phyloP scores from a whole-genome alignment of 192 early-diverging fungal species.

The Umbelopsis sp. region DNA sequence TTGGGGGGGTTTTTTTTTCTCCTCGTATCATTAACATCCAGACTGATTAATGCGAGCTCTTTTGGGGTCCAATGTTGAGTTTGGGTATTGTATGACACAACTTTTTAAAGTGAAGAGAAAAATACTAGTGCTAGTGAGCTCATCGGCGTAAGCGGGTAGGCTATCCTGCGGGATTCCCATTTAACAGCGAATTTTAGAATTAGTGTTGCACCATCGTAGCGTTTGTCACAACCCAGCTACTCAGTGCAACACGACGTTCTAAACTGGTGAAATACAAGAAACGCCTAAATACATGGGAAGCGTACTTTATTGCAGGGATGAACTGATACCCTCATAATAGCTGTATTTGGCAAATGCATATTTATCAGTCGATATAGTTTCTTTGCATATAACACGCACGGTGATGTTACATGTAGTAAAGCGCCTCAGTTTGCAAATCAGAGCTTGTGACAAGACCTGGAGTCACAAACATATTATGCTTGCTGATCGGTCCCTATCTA shows the following conservation, averaged over 20 bases:
- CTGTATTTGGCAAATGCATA: background rate
- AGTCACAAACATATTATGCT: conserved; percentile 1
- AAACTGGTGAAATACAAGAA: conserved; percentile 11
- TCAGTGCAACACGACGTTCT: conserved; percentile 18
- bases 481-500: conserved; percentile 19
- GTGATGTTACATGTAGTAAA: background rate
- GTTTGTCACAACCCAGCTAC: conserved; percentile 19
- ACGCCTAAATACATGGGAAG: background rate
- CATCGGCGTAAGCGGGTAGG: too few relatives aligned
- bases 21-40: too few relatives aligned
- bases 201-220: conserved; percentile 12
- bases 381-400: background rate
- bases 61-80: too few relatives aligned
- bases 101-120: too few relatives aligned
- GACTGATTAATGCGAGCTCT: too few relatives aligned
- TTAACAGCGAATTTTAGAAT: too few relatives aligned
- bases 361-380: background rate
- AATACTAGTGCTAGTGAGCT: too few relatives aligned
- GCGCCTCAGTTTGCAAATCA: background rate
- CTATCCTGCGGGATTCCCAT: too few relatives aligned
- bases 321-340: background rate
- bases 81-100: too few relatives aligned
- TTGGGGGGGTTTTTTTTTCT: too few relatives aligned
- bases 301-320: background rate
- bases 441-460: conserved; percentile 11